Base-by-base conservation (phyloP, 345 rosid genomes). In the Bruguiera gymnorhiza region DNA sequence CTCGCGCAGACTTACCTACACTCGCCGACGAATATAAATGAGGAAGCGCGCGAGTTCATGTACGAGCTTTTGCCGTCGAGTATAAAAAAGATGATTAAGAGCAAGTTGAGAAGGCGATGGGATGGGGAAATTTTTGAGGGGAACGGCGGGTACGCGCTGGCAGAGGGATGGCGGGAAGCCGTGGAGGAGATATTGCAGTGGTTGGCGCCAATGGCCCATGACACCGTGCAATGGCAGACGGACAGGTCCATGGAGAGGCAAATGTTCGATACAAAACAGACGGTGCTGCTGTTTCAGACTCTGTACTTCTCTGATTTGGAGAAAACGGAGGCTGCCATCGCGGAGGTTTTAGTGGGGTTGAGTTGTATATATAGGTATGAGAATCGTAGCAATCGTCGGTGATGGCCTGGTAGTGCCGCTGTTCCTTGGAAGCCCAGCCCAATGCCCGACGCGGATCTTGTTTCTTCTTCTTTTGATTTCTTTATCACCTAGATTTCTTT, bases 291-390 rank as follows among this genome's bases (percentile, higher is more conserved):
- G 75, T 36, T 80, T 55, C 88, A 86, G 73, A 86, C 88, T 29
- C 10, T 86, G 78, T 68, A 86, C 70, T 84, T 71, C 48, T 73
- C 91, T 1, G 84, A 86, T 23, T 54, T 81, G 75, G 86, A 84
- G 84, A 86, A 84, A 75, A 78, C 84, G 58, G 88, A 86, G 85
- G 86, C 80, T 1, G 84, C 86, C 32, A 78, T 86, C 39, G 85
- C 73, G 2, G 86, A 86, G 63, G 76, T 86, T 30, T 76, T 86
- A 69, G 86, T 86, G 20, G 88, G 88, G 18, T 76, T 86, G 74
- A 86, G 85, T 62, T 81, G 71, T 69, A 71, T 84, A 51, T 75
- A 61, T 70, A 79, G 66, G 59, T 80, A 67, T 32, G 80, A 82
- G 75, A 73, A 70, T 52, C 65, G 32, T 16, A 60, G 66, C 11